Evolutionary conservation across 768 basidiomycete genomes (phyloP).

Genomic region (Tephrocybe sp.): DNA sequence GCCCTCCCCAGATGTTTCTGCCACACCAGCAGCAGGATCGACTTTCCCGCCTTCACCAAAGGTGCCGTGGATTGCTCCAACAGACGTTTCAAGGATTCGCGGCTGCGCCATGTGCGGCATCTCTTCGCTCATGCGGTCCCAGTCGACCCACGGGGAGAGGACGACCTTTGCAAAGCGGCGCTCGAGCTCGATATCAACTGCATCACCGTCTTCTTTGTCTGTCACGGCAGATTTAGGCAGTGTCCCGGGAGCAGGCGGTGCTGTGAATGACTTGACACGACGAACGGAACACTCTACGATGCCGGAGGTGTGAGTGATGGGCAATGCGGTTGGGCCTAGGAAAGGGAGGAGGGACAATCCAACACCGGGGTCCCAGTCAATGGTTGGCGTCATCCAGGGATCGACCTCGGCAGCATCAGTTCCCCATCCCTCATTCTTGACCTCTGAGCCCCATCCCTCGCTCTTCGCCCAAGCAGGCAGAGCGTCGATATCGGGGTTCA

Average conservation of each 20-base stretch:
- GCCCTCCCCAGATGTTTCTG: constrained; percentile 5
- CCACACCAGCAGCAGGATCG: constrained; percentile 23
- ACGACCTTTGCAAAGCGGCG: constrained; percentile 34
- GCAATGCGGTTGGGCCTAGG: constrained; percentile 57
- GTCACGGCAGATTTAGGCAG: constrained; percentile 25
- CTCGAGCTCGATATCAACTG: constrained; percentile 40
- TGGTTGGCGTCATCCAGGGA: constrained; percentile 8
- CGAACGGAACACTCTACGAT: constrained; percentile 68
- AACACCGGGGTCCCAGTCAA: constrained; percentile 20
- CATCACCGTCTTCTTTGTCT: constrained; percentile 25
- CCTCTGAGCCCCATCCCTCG: constrained; percentile 7
- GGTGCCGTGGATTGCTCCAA: constrained; percentile 29
- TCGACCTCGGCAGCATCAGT: constrained; percentile 1
- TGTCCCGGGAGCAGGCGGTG: constrained; percentile 31
- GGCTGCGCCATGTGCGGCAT: constrained; percentile 32
- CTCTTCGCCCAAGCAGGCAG: constrained; percentile 11
- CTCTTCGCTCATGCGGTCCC: constrained; percentile 36
- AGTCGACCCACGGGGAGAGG: constrained; percentile 40
- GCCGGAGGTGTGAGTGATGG: constrained; percentile 63
- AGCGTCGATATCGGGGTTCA: constrained; percentile 12
- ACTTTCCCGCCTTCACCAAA: constrained; percentile 8
- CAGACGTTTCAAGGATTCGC: constrained; percentile 34
- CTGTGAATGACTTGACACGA: constrained; percentile 46
- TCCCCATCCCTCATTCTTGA: too few species aligned
- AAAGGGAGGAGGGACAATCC: constrained; percentile 35